phyloP scores from a whole-genome alignment of 2,329 filamentous ascomycete species.

The Colletotrichum orbiculare region DNA sequence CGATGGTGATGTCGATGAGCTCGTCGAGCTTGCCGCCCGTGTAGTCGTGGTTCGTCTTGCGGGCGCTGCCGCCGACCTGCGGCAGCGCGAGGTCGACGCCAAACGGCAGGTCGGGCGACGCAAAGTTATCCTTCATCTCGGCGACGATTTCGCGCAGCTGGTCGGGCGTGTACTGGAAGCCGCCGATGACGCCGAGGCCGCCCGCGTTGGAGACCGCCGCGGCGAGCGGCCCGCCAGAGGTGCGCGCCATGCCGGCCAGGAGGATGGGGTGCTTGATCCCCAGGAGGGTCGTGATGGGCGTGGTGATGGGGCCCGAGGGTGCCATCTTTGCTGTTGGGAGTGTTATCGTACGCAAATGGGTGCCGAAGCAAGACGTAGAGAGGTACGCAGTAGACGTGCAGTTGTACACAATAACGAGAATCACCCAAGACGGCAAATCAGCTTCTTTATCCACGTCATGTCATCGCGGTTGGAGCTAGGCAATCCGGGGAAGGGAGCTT shows the following conservation, averaged over 20 bases:
- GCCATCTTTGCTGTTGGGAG: constrained; percentile 47
- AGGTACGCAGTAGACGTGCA: background rate
- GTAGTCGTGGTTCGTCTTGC: constrained; percentile 96
- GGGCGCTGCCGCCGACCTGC: constrained; percentile 84
- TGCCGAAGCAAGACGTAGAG: background rate
- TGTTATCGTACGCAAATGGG: background rate
- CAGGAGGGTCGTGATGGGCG: constrained; percentile 81
- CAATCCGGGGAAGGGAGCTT: constrained; percentile 30
- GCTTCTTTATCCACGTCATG: no score
- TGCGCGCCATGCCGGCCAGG: constrained; percentile 93
- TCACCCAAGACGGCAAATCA: no score
- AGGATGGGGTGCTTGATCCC: constrained; percentile 89
- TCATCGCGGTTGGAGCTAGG: constrained; percentile 12
- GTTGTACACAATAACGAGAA: no score
- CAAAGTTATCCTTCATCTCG: constrained; percentile 83
- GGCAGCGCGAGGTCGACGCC: constrained; percentile 92
- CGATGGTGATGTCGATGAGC: constrained; percentile 86
- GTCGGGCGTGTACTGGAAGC: constrained; percentile 76
- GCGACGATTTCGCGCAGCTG: constrained; percentile 84
- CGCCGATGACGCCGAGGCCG: constrained; percentile 81
- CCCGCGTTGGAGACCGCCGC: constrained; percentile 91
- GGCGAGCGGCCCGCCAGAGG: constrained; percentile 80
- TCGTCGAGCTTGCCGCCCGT: constrained; percentile 89
- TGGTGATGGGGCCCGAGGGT: constrained; percentile 69
- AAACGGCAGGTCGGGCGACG: constrained; percentile 78